phyloP scores from a whole-genome alignment of 1,284 basidiomycete species.

The Flammula alnicola region DNA sequence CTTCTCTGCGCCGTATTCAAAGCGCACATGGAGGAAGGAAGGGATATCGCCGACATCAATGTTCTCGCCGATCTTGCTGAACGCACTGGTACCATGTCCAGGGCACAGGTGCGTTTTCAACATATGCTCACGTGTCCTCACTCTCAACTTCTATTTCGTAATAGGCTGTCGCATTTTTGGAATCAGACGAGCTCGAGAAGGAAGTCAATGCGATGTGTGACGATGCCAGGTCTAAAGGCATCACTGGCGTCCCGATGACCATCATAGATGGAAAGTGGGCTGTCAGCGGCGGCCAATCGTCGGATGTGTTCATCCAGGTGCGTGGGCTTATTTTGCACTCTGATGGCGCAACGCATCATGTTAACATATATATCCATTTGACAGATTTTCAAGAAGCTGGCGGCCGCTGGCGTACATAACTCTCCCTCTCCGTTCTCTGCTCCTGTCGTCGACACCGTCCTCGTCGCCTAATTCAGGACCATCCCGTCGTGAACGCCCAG shows the following conservation, averaged over 20 bases:
- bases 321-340: not conserved
- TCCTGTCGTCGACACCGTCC: constrained; percentile 33
- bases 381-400: constrained; percentile 54
- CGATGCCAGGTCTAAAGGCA: constrained; percentile 69
- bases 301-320: constrained; percentile 76
- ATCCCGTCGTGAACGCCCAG: constrained; percentile 2
- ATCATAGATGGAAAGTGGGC: constrained; percentile 83
- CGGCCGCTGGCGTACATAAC: constrained; percentile 35
- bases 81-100: constrained; percentile 61
- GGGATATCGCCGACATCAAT: constrained; percentile 64
- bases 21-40: constrained; percentile 65
- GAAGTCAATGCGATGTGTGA: constrained; percentile 73
- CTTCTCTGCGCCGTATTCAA: constrained; percentile 66
- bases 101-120: constrained; percentile 56
- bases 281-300: constrained; percentile 73
- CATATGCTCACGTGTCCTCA: no score
- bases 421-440: constrained; percentile 37
- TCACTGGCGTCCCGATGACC: constrained; percentile 81
- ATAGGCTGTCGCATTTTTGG: constrained; percentile 65
- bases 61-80: constrained; percentile 69
- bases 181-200: constrained; percentile 67
- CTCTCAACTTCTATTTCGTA: constrained; percentile 15
- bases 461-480: constrained; percentile 30
- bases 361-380: no score
- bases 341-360: not conserved